Conservation (phyloP, 768 basidiomycete species). For the Fistulinella prunicolor region DNA sequence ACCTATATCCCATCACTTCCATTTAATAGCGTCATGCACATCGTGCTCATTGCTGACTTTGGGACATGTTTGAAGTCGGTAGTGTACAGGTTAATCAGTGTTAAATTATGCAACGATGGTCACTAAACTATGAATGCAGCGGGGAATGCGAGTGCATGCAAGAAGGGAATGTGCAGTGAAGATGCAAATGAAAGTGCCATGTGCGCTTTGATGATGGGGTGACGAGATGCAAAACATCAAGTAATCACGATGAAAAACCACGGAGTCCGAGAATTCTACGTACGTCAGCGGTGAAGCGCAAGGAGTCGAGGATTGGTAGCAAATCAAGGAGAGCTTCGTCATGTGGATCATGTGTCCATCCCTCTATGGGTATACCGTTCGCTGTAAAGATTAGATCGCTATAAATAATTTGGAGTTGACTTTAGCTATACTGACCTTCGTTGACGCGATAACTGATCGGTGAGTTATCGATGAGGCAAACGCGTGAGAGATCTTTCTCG, state of each 20-base stretch:
- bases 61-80: constrained; percentile 24
- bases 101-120: constrained; percentile 35
- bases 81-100: constrained; percentile 38
- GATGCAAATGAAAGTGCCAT: constrained; percentile 20
- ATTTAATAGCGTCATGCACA: constrained; percentile 28
- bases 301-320: constrained; percentile 90
- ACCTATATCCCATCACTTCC: constrained; percentile 32
- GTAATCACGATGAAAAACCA: constrained; percentile 42
- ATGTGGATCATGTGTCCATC: constrained; percentile 96
- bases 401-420: constrained; percentile 1
- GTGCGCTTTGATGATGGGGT: constrained; percentile 12
- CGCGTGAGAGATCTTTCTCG: constrained; percentile 86
- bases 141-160: constrained; percentile 27
- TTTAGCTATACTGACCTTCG: constrained; percentile 60
- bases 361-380: constrained; percentile 98
- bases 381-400: constrained; percentile 44
- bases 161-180: constrained; percentile 25
- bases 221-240: constrained; percentile 4
- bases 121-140: constrained; percentile 29
- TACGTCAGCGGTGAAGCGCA: constrained; percentile 95
- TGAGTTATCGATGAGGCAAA: constrained; percentile 96
- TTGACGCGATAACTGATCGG: constrained; percentile 90
- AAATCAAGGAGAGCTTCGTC: constrained; percentile 97
- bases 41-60: constrained; percentile 21
- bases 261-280: constrained; percentile 83